Percentiles rank a stretch among this genome's conserved stretches.
These are phyloP conservation scores for Colletotrichum theobromicola DNA, from an alignment of 2,329 filamentous ascomycete genomes.

Conservation along the genomic window DNA sequence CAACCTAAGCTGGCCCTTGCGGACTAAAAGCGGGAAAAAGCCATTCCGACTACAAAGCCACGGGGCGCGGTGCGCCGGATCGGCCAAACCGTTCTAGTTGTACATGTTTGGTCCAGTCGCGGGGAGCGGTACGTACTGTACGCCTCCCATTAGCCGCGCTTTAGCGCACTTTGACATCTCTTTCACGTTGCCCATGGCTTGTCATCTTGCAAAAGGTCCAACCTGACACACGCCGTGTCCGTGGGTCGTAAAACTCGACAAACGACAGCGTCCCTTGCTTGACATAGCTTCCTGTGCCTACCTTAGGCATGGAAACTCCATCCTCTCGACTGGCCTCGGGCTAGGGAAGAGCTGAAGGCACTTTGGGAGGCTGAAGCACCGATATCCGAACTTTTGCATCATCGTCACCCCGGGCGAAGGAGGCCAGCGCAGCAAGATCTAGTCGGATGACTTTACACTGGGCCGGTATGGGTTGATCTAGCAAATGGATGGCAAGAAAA, in stretches of 20 bases:
- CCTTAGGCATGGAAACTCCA: not conserved
- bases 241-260: not conserved
- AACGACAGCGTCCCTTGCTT: not conserved
- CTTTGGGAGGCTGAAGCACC: not conserved
- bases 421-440: not conserved
- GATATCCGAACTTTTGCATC: not conserved
- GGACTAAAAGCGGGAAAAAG: not conserved
- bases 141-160: not conserved
- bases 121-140: not conserved
- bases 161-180: not conserved
- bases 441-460: not conserved
- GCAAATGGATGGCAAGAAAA: not conserved
- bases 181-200: not conserved
- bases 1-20: not conserved
- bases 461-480: not conserved
- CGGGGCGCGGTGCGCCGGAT: not conserved
- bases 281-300: not conserved
- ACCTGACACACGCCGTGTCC: not conserved
- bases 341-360: not conserved
- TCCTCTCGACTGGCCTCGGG: not conserved
- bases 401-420: not conserved
- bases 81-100: not conserved
- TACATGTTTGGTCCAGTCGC: not conserved
- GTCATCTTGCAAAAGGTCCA: not conserved
- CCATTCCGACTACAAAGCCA: conserved; percentile 3